Evolutionary conservation across 176 grass and related monocot species (phyloP).

Genomic region (Eleusine coracana): DNA sequence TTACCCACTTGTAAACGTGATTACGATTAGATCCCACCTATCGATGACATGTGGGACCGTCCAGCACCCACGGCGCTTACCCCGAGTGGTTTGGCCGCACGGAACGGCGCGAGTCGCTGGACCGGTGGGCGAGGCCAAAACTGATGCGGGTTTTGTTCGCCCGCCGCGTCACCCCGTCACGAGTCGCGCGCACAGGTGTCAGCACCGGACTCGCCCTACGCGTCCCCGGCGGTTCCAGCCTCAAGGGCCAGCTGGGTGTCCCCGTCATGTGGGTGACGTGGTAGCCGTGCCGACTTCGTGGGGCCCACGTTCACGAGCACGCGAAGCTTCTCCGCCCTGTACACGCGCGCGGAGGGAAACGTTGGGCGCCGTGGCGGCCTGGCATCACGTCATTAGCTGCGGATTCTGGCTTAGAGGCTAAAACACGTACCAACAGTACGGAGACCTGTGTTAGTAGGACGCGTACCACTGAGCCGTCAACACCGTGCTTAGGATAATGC

Average conservation of each 20-base stretch:
- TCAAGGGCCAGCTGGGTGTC: slow-evolving; percentile 55
- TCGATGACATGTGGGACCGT: neutral
- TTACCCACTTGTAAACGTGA: neutral
- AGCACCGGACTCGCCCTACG: neutral
- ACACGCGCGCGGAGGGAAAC: slow-evolving; percentile 15
- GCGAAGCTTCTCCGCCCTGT: slow-evolving; percentile 12
- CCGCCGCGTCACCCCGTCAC: slow-evolving; percentile 23
- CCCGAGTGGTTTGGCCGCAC: too few species aligned
- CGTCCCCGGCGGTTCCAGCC: slow-evolving; percentile 25
- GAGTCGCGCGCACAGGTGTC: slow-evolving; percentile 19
- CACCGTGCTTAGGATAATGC: neutral
- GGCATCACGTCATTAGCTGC: neutral
- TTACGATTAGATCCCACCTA: neutral
- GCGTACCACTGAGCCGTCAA: neutral
- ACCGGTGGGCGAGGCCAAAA: neutral
- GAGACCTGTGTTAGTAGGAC: neutral
- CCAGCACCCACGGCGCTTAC: neutral
- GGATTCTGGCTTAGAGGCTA: neutral
- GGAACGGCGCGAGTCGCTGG: neutral
- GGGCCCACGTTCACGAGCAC: neutral
- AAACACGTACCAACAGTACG: neutral
- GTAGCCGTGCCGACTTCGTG: slow-evolving; percentile 22
- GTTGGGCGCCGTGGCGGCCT: slow-evolving; percentile 15
- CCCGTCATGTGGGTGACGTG: slow-evolving; percentile 67
- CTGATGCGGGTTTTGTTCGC: neutral